Base-by-base conservation (phyloP, 2,329 filamentous ascomycete species). In the Colletotrichum somersetense region DNA sequence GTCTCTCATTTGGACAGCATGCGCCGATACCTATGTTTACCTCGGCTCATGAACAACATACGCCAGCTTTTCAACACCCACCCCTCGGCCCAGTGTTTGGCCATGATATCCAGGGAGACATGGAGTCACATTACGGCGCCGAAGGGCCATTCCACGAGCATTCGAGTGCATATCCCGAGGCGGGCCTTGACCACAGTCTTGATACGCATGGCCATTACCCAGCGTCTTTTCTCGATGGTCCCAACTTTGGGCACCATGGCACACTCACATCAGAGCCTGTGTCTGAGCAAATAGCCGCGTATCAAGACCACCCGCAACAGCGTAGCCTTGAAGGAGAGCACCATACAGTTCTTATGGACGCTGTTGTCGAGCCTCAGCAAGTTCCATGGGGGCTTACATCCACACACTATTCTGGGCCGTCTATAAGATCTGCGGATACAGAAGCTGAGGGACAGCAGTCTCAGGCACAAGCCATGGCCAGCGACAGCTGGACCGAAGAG, bases 351-450 rank as follows among this genome's bases (percentile, higher is more conserved):
- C 53, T 73, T 14, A 30, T 74, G 5, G 72, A 74, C 20, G 57
- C 58, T 8, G 59, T 75, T 59, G 26, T 55, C 2, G 72, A 74
- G 55, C 72, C 73, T 33, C 62, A 65, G 23, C 68, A 68, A 16
- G 38, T 65, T 11, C 65, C 73, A 10, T 75, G 73, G 73, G 72
- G 72, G 2, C 59, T 66, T 44, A 62, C 61, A n/a, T 55, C 73
- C n/a, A n/a, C 59, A 33, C 62, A 71, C 20, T 58, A 50, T 10
- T 44, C 61, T 1, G 56, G 48, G 5, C 50, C 62, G 16, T 38
- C 59, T 12, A 35, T 18, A 14, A 52, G 26, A 42, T n/a, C 57
- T 11, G 52, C 14, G 26, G 58, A 62, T 26, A 16, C 33, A 26
- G 42, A 18, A 35, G 42, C 26, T 11, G 46, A 53, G 16, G 48